Conservation (phyloP, 805 yeast genomes). For the Metschnikowia gruessii region DNA sequence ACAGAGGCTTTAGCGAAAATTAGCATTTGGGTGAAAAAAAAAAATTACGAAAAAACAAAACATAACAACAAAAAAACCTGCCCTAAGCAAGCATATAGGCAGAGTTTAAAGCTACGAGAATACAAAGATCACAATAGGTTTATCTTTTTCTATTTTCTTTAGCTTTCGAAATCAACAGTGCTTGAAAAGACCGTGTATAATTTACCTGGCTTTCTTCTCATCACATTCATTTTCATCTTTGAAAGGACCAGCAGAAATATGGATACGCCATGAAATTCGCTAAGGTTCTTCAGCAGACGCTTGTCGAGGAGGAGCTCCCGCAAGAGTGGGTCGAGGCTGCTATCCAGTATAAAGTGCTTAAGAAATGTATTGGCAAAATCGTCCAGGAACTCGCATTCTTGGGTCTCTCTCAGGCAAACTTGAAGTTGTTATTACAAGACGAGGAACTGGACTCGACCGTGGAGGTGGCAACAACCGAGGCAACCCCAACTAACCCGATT, state of each 20-base stretch:
- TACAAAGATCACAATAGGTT: no score
- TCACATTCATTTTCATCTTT: no score
- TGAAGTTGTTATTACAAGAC: constrained; percentile 36
- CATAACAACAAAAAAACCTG: no score
- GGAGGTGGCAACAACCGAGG: constrained; percentile 33
- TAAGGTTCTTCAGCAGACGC: constrained; percentile 61
- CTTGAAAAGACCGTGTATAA: no score
- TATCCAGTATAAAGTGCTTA: constrained; percentile 67
- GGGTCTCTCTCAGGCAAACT: constrained; percentile 52
- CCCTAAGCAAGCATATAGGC: no score
- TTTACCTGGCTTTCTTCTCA: no score
- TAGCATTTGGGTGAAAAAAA: no score
- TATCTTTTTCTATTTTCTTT: no score
- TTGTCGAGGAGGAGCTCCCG: constrained; percentile 60
- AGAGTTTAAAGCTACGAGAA: no score
- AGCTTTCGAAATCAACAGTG: no score
- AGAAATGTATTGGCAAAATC: constrained; percentile 63
- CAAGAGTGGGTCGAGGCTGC: constrained; percentile 65
- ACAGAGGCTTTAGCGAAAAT: no score
- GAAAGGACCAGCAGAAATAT: not conserved
- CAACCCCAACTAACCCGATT: constrained; percentile 37
- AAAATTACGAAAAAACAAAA: no score
- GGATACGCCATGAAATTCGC: constrained; percentile 64
- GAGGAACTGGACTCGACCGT: constrained; percentile 23
- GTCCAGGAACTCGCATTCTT: constrained; percentile 59